phyloP scores from a whole-genome alignment of 176 grass and related monocot genomes.

The Eragrostis curvula region DNA sequence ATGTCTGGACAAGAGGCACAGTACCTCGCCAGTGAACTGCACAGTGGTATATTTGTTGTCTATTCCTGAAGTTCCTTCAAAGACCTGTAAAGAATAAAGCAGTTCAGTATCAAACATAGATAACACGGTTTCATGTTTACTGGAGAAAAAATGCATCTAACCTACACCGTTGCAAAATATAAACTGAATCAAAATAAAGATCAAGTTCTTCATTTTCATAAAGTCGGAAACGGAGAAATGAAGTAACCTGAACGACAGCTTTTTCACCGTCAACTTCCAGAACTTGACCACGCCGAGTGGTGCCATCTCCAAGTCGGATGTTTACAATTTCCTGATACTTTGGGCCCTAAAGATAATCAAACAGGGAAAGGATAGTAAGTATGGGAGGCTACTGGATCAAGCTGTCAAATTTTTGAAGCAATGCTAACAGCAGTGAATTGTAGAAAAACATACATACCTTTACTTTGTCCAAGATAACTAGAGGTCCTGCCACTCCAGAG shows the following conservation, averaged over 20 bases:
- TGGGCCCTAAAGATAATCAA: constrained; percentile 70
- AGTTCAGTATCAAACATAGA: constrained; percentile 18
- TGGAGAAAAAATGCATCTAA: background rate
- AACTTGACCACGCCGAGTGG: constrained; percentile 96
- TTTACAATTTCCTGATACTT: constrained; percentile 99
- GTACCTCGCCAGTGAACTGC: constrained; percentile 99
- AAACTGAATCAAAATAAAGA: background rate
- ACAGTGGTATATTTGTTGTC: constrained; percentile 99
- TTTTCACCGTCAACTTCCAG: constrained; percentile 99
- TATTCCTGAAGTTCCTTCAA: constrained; percentile 99
- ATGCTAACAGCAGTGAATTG: constrained; percentile 6
- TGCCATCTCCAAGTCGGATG: constrained; percentile 95
- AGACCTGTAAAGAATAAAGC: constrained; percentile 62
- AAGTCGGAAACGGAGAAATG: constrained; percentile 27
- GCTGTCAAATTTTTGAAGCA: constrained; percentile 20
- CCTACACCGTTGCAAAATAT: background rate
- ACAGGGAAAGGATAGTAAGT: constrained; percentile 27
- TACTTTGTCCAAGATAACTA: constrained; percentile 99
- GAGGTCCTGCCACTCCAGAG: constrained; percentile 95
- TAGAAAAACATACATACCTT: constrained; percentile 62
- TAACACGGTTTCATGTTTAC: background rate
- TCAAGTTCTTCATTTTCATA: background rate
- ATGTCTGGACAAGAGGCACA: background rate
- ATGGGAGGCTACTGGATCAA: background rate
- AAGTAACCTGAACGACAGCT: constrained; percentile 95